Conservation (phyloP, 805 yeast genomes). For the Yamadazyma insecticola region DNA sequence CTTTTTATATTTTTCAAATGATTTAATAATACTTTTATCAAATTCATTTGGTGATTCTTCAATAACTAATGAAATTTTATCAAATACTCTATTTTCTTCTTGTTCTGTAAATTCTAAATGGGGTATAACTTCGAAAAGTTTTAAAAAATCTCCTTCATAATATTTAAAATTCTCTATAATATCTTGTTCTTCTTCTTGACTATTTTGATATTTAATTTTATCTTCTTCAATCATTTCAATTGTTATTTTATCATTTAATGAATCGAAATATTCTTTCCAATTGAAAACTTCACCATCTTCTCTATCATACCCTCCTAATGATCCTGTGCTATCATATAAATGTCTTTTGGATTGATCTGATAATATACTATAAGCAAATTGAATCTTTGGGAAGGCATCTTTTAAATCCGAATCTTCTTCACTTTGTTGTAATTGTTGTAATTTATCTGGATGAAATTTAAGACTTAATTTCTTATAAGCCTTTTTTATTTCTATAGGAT, state of each 20-base stretch:
- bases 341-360: slow-evolving; percentile 53
- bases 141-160: slow-evolving; percentile 64
- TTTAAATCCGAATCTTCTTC: slow-evolving; percentile 1
- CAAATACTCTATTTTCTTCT: slow-evolving; percentile 60
- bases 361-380: slow-evolving; percentile 69
- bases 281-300: slow-evolving; percentile 40
- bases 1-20: slow-evolving; percentile 50
- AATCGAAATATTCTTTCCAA: slow-evolving; percentile 55
- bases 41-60: slow-evolving; percentile 32
- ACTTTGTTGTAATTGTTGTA: slow-evolving; percentile 22
- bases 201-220: slow-evolving; percentile 54
- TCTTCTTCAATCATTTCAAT: slow-evolving; percentile 70
- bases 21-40: slow-evolving; percentile 24
- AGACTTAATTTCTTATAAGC: slow-evolving; percentile 64
- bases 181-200: slow-evolving; percentile 58
- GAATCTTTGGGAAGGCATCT: slow-evolving; percentile 56
- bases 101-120: slow-evolving; percentile 60
- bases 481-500: slow-evolving; percentile 56
- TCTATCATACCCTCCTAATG: slow-evolving; percentile 39
- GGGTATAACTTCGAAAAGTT: slow-evolving; percentile 69
- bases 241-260: slow-evolving; percentile 47
- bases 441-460: slow-evolving; percentile 68
- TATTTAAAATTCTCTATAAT: slow-evolving; percentile 54
- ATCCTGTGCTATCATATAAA: slow-evolving; percentile 69
- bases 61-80: slow-evolving; percentile 42